phyloP scores from a whole-genome alignment of 768 basidiomycete species.

The Daedaleopsis sinensis region DNA sequence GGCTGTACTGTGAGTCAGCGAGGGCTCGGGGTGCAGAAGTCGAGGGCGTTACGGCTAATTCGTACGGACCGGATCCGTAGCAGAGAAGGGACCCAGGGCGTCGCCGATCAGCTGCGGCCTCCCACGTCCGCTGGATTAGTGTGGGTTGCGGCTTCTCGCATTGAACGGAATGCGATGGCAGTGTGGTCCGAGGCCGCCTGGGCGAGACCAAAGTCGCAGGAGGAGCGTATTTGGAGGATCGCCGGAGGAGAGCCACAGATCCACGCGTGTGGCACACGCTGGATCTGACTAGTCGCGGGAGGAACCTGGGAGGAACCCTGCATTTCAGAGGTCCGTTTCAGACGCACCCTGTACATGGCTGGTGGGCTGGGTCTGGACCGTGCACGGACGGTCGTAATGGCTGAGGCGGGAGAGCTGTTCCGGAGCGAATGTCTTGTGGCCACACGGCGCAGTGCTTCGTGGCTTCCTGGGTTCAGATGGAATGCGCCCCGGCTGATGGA shows the following conservation, averaged over 20 bases:
- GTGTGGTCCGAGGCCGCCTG: background rate
- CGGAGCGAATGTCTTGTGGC: conserved; percentile 4
- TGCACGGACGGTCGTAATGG: background rate
- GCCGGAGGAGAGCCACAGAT: background rate
- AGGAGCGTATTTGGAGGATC: background rate
- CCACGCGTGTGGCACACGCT: background rate
- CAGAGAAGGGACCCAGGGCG: background rate
- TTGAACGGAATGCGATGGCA: conserved; percentile 1
- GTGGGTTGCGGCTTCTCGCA: background rate
- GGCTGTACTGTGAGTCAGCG: background rate
- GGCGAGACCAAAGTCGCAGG: background rate
- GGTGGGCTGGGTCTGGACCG: conserved; percentile 10
- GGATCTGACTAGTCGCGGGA: conserved; percentile 3
- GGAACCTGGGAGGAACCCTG: conserved; percentile 14
- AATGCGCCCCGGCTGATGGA: conserved; percentile 3
- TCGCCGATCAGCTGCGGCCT: background rate
- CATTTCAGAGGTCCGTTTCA: conserved; percentile 23
- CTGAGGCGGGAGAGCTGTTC: conserved; percentile 3
- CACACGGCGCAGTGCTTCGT: conserved; percentile 15
- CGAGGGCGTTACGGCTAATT: background rate
- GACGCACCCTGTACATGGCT: conserved; percentile 9
- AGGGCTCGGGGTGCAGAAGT: no score
- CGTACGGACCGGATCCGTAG: background rate
- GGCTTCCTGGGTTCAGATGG: conserved; percentile 16
- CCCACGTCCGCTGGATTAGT: background rate